Percentiles rank a stretch among this genome's conserved stretches.
phyloP scores from a whole-genome alignment of 108 stramenopile species.

The Skeletonema marinoi region DNA sequence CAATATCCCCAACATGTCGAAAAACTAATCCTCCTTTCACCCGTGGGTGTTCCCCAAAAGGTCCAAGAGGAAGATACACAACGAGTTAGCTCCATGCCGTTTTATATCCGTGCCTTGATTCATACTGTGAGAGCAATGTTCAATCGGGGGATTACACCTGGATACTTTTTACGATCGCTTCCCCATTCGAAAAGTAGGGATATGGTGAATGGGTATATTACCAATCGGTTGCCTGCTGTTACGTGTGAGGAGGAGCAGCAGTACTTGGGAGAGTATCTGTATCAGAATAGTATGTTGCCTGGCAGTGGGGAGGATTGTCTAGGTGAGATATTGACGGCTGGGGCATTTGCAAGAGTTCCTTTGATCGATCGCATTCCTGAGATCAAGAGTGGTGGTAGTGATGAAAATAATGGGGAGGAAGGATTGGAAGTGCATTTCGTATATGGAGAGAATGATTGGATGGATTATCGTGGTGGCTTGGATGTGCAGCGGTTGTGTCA shows the following conservation, averaged over 20 bases:
- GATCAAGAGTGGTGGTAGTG: conserved; percentile 25
- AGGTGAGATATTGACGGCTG: conserved; percentile 55
- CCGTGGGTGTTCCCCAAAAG: conserved; percentile 80
- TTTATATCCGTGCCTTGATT: conserved; percentile 35
- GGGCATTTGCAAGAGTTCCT: conserved; percentile 69
- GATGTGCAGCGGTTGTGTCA: conserved; percentile 50
- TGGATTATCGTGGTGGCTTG: conserved; percentile 74
- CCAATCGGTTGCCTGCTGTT: conserved; percentile 67
- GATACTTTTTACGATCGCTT: conserved; percentile 59
- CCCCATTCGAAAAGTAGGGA: conserved; percentile 27
- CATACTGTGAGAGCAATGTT: conserved; percentile 43
- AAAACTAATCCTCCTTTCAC: conserved; percentile 69
- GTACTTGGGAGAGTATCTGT: conserved; percentile 69
- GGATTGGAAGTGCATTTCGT: conserved; percentile 68
- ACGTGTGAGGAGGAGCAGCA: conserved; percentile 52
- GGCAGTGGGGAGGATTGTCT: conserved; percentile 84
- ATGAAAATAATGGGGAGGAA: not conserved
- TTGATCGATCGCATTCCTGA: conserved; percentile 61
- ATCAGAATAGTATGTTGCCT: conserved; percentile 73
- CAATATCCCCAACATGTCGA: conserved; percentile 88
- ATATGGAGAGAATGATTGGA: conserved; percentile 89
- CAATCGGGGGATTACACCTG: conserved; percentile 59
- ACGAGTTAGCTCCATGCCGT: conserved; percentile 34
- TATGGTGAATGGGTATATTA: conserved; percentile 58
- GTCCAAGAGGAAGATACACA: conserved; percentile 33